Evolutionary conservation across 352 stramenopile genomes (phyloP).

Genomic region (Phytopythium sindhum): DNA sequence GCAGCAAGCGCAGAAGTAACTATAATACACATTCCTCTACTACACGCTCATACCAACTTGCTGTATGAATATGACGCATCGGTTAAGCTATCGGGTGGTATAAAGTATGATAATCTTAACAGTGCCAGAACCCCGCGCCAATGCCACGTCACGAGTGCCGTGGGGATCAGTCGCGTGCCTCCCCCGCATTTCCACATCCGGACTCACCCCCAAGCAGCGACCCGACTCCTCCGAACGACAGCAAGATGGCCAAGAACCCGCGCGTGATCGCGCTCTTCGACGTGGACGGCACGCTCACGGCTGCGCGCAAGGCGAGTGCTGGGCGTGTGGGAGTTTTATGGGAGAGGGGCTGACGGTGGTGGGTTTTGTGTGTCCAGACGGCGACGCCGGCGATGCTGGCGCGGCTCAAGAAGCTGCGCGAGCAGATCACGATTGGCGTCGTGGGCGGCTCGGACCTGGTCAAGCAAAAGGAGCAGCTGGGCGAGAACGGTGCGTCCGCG

Average conservation of each 20-base stretch:
- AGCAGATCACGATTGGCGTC: slow-evolving; percentile 96
- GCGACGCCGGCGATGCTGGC: slow-evolving; percentile 91
- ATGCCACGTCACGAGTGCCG: background rate
- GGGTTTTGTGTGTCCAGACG: slow-evolving; percentile 25
- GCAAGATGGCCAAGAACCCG: slow-evolving; percentile 71
- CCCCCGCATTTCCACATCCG: background rate
- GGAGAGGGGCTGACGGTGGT: too few species aligned
- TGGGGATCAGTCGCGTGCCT: background rate
- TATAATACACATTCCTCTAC: too few species aligned
- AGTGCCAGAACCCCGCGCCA: background rate
- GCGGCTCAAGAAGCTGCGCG: slow-evolving; percentile 93
- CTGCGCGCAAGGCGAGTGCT: slow-evolving; percentile 74
- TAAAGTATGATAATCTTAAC: too few species aligned
- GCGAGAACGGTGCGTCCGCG: slow-evolving; percentile 73
- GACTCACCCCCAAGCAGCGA: slow-evolving; percentile 1
- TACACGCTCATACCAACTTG: too few species aligned
- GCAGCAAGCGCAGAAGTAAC: too few species aligned
- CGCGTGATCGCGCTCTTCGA: slow-evolving; percentile 98
- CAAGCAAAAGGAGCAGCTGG: slow-evolving; percentile 99
- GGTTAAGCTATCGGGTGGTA: too few species aligned
- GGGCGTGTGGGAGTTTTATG: slow-evolving; percentile 6
- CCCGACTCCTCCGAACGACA: background rate
- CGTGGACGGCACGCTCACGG: slow-evolving; percentile 98
- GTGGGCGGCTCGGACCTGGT: slow-evolving; percentile 97
- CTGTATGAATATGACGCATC: too few species aligned